Conservation (phyloP, 2,329 filamentous ascomycete species). For the Penicillium sp. region DNA sequence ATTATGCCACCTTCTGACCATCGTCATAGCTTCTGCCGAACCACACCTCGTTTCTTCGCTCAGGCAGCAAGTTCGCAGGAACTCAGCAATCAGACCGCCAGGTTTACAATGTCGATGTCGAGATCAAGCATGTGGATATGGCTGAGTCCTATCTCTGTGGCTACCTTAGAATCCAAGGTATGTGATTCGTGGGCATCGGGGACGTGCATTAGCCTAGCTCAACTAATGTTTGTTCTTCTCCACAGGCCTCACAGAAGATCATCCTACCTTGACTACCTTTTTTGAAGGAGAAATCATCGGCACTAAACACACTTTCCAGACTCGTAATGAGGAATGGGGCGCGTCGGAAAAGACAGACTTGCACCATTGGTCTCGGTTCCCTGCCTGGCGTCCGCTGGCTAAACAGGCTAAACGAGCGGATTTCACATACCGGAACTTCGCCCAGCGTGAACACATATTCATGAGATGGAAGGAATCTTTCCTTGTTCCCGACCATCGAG, state of each 20-base stretch:
- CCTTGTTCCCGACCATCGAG: constrained; percentile 88
- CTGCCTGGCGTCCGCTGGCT: constrained; percentile 75
- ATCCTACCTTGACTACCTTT: constrained; percentile 95
- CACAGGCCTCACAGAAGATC: constrained; percentile 85
- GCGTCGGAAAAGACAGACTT: constrained; percentile 88
- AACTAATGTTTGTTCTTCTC: constrained; percentile 11
- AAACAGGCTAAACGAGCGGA: constrained; percentile 61
- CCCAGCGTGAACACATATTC: constrained; percentile 84
- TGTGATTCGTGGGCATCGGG: constrained; percentile 14
- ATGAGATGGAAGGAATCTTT: constrained; percentile 99
- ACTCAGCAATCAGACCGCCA: constrained; percentile 92
- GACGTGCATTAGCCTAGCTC: constrained; percentile 1
- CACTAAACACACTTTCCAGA: constrained; percentile 89
- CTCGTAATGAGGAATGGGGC: constrained; percentile 85
- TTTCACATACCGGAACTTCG: constrained; percentile 65
- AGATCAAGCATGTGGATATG: constrained; percentile 95
- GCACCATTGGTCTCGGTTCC: constrained; percentile 89
- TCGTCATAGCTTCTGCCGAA: constrained; percentile 66
- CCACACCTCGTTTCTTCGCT: constrained; percentile 78
- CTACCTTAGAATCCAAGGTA: constrained; percentile 92
- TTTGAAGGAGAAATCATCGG: constrained; percentile 99
- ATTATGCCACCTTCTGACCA: constrained; percentile 17
- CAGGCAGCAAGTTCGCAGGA: constrained; percentile 84
- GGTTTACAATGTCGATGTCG: constrained; percentile 92
- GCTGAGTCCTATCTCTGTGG: constrained; percentile 91